Base-by-base conservation (phyloP, 2,329 filamentous ascomycete species). In the Neonectria faginata region DNA sequence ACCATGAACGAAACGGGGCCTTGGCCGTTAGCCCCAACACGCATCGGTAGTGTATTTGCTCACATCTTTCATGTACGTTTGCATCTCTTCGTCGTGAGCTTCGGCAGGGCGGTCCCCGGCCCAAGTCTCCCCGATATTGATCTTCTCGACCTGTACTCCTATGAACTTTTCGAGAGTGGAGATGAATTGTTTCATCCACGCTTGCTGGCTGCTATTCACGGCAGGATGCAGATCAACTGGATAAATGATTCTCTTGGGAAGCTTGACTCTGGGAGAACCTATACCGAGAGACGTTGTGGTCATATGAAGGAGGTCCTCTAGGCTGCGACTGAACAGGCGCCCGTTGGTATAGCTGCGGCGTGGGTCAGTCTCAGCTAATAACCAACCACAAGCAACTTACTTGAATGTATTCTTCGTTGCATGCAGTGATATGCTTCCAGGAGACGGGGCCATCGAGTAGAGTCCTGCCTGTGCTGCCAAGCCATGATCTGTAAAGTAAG, bases 1-100 rank as follows among this genome's bases (percentile, higher is more conserved):
- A 78, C 56, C 76, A 77, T 1, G 71, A 71, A 2, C 64, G 60
- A 31, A 77, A 79, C 1, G 75, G 68, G 3, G 73, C 73, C 77
- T 80, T 10, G 1, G 7, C 11, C 31, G 60, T 75, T 14, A 75
- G 65, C 3, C 11, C 14, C 2, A 29, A 25, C 9, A 2, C 14
- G 2, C 0, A 25, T 9, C 20, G 2, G 20, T 16, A 18, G 2
- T n/a, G 41, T 1, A 27, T 3, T 10, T 16, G 66, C 73, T 65
- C 45, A 78, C 78, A n/a, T 76, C 60, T 31, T 61, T 61, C 62
- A 80, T 70, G 25, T 75, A 80, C 1, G 62, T 51, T 31, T 73
- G 57, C 59, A 80, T 67, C 2, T 2, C 52, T 8, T 67, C 47
- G 0, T n/a, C 12, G 5, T 22, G 18, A 2, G 66, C 55, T 27